Evolutionary conservation across 345 rosid species (phyloP), one percentile per base, ranked within the genome.

Genomic region (Linum lewisii): DNA sequence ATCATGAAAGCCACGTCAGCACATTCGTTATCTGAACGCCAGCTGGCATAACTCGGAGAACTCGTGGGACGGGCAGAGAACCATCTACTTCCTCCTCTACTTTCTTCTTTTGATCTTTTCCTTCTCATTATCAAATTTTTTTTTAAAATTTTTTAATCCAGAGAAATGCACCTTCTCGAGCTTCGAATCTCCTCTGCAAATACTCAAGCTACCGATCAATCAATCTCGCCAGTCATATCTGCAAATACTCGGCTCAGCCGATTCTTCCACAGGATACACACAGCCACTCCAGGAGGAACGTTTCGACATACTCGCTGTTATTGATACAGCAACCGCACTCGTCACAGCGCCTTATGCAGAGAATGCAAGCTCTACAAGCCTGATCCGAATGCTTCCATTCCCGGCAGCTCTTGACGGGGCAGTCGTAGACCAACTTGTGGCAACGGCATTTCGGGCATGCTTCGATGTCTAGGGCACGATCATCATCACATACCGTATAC

Each of bases 291-390:
- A 93, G 71, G 62, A 85, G 80, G 69, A 90, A 93, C 1, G 92
- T 93, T 62, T 93, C 99, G 74, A 79, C 96, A 8, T 84, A 90
- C 55, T 84, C 95, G 6, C 76, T 72, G 66, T 82, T 92, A 63
- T 80, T 82, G 55, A 93, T 76, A 75, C 99, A 90, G 60, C 84
- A 69, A 56, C 99, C 97, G 78, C 99, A 93, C 51, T 85, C 83
- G 60, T 62, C 74, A 67, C 99, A 93, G 57, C 97, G 80, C 63
- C 70, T 60, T 66, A 89, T 82, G 75, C 99, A 93, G 51, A 90
- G 77, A 0, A 76, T 78, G 82, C 99, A 93, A 5, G 87, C 99
- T 71, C 99, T 82, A 64, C 99, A 93, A 5, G 62, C 66, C 49
- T 63, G 77, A 63, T 69, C 34, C 11, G 74, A 53, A 57, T 69